Conservation (phyloP, 768 basidiomycete species). For the Floccularia luteovirens region DNA sequence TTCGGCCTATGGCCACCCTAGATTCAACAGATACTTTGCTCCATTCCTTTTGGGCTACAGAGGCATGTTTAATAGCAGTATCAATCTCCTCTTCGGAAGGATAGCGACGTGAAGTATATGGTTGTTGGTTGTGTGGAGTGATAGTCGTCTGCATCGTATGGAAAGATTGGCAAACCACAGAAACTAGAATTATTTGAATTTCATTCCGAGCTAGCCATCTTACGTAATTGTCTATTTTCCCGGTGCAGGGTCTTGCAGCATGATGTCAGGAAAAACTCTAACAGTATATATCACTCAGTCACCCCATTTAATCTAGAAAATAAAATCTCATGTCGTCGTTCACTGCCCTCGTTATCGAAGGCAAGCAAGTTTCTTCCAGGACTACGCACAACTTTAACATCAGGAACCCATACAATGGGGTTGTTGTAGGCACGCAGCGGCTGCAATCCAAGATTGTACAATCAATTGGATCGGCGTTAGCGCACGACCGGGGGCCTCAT, state of each 20-base stretch:
- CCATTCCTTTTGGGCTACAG: slow-evolving; percentile 73
- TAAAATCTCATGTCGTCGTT: too few relatives aligned
- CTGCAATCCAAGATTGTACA: slow-evolving; percentile 31
- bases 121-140: slow-evolving; percentile 70
- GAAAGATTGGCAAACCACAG: too few relatives aligned
- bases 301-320: too few relatives aligned
- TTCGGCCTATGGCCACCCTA: slow-evolving; percentile 56
- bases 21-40: slow-evolving; percentile 61
- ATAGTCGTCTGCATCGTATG: slow-evolving; percentile 72
- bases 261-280: too few relatives aligned
- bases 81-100: slow-evolving; percentile 56
- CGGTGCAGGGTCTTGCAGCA: too few relatives aligned
- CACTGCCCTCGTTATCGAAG: slow-evolving; percentile 34
- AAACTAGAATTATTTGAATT: too few relatives aligned
- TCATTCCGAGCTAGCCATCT: too few relatives aligned
- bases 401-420: slow-evolving; percentile 29
- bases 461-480: slow-evolving; percentile 16
- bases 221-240: too few relatives aligned
- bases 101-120: slow-evolving; percentile 60
- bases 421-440: slow-evolving; percentile 40
- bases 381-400: slow-evolving; percentile 35
- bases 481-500: slow-evolving; percentile 24
- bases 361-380: slow-evolving; percentile 25
- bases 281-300: too few relatives aligned
- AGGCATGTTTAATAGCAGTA: slow-evolving; percentile 43